Conservation (phyloP, 257 asterid genomes). For the Agastache rugosa region DNA sequence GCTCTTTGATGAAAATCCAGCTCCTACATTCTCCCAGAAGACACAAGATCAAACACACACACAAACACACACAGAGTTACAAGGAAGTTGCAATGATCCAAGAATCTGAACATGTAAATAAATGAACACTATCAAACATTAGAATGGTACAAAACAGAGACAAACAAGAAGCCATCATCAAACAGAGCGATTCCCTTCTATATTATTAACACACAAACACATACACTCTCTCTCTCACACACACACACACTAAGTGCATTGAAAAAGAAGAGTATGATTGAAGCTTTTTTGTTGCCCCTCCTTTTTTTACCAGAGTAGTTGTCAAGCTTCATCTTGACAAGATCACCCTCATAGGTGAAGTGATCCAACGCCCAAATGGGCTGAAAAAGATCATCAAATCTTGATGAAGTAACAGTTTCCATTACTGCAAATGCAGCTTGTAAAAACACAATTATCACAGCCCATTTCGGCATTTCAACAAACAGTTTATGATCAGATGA, state of each 20-base stretch:
- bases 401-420: constrained; percentile 47
- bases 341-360: constrained; percentile 63
- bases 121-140: neutral
- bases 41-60: neutral
- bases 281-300: neutral
- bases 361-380: constrained; percentile 79
- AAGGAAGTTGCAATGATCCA: neutral
- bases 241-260: neutral
- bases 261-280: neutral
- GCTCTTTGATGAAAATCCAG: constrained; percentile 85
- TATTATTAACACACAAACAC: neutral
- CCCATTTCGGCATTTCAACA: constrained; percentile 30
- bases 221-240: neutral
- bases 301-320: constrained; percentile 59
- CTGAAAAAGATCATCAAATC: constrained; percentile 63
- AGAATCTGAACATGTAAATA: neutral
- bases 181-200: neutral
- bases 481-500: neutral
- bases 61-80: neutral
- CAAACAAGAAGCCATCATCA: neutral
- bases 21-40: constrained; percentile 49
- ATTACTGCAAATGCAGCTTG: constrained; percentile 39
- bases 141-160: neutral
- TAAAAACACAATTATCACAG: neutral
- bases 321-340: constrained; percentile 74